A percentile compares a stretch with the other conserved stretches of the same genome.
Conservation (phyloP, 768 basidiomycete species). For the Flagelloscypha sp. region DNA sequence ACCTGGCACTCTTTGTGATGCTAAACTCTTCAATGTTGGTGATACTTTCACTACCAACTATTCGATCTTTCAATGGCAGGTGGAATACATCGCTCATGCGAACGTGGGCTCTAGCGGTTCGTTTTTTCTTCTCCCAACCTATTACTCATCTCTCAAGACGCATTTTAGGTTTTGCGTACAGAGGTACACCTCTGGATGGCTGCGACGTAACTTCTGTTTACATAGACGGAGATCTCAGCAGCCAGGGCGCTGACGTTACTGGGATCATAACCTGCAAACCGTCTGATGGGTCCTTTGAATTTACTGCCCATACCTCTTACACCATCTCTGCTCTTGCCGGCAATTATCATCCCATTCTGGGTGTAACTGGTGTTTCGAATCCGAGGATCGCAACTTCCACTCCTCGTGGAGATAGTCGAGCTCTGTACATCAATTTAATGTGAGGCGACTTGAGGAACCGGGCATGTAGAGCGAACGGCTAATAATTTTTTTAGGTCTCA, state of each 20-base stretch:
- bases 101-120: slow-evolving; percentile 16
- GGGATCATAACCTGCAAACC: slow-evolving; percentile 12
- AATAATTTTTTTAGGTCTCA: too few species aligned
- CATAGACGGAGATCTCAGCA: slow-evolving; percentile 11
- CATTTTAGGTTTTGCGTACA: slow-evolving; percentile 18
- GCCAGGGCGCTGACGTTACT: slow-evolving; percentile 14
- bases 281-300: slow-evolving; percentile 6
- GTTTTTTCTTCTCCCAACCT: too few species aligned
- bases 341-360: slow-evolving; percentile 12
- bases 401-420: too few species aligned
- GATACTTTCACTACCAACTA: slow-evolving; percentile 20
- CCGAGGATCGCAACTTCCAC: slow-evolving; percentile 8
- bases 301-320: slow-evolving; percentile 14
- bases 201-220: slow-evolving; percentile 19
- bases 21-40: slow-evolving; percentile 17
- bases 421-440: too few species aligned
- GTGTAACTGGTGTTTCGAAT: slow-evolving; percentile 8
- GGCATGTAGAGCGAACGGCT: too few species aligned
- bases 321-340: slow-evolving; percentile 13
- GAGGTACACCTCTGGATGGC: slow-evolving; percentile 15
- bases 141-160: too few species aligned
- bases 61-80: slow-evolving; percentile 17
- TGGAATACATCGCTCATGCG: slow-evolving; percentile 14
- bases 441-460: too few species aligned
- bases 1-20: slow-evolving; percentile 19